Conservation (phyloP, 129 eudicot genomes). For the Pittosporum tobira region DNA sequence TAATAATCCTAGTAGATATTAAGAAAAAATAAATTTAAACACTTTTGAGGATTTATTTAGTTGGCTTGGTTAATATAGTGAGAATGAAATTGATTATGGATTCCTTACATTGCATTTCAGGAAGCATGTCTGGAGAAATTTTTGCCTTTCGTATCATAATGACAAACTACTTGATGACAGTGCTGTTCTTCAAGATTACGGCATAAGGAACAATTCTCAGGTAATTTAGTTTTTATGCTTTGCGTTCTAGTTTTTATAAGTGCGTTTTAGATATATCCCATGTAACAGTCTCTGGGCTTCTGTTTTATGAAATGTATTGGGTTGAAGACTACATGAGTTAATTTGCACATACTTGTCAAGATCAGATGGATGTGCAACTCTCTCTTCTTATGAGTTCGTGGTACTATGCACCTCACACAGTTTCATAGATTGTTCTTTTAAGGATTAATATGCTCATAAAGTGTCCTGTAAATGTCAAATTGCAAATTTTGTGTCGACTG, state of each 20-base stretch:
- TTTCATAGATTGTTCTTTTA: too few species aligned
- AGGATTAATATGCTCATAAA: too few species aligned
- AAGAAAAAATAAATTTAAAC: too few species aligned
- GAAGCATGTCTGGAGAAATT: conserved; percentile 93
- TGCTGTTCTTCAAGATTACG: conserved; percentile 57
- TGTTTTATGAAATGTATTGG: background rate
- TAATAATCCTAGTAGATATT: too few species aligned
- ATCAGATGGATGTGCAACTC: background rate
- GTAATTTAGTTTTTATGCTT: conserved; percentile 24
- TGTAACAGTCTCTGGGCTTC: background rate
- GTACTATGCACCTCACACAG: background rate
- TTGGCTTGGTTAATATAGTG: too few species aligned
- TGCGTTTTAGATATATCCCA: background rate
- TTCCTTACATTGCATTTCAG: conserved; percentile 28
- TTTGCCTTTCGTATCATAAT: conserved; percentile 63
- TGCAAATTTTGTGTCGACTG: too few species aligned
- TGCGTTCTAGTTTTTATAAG: background rate
- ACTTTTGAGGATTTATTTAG: too few species aligned
- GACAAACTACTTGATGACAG: conserved; percentile 77
- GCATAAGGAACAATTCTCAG: conserved; percentile 81
- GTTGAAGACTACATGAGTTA: too few species aligned
- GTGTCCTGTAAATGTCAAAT: too few species aligned
- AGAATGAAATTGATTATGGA: background rate
- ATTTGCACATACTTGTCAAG: background rate
- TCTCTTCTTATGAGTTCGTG: background rate